Base-by-base conservation (phyloP, 1,139 yeast species). In the Arxiozyma bovina region DNA sequence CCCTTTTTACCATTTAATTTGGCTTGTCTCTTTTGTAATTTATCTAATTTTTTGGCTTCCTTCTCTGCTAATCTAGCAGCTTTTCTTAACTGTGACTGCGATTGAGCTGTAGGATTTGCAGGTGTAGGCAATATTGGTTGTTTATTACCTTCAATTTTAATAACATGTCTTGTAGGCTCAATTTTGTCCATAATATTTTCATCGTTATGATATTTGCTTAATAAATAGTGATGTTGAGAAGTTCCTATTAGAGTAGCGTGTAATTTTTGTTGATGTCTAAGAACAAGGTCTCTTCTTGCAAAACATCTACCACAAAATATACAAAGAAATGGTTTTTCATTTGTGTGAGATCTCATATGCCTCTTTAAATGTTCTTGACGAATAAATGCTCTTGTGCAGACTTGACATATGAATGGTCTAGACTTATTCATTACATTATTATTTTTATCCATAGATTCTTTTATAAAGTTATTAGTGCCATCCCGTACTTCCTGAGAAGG, bases 301-400 rank as follows among this genome's bases (percentile, higher is more conserved):
- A 93, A 93, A 70, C 96, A 87, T 43, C 98, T 81, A 57, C 95
- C 98, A 71, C 99, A 93, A 23, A 93, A 96, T 1, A 96, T 96
- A 73, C 99, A 93, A 62, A 88, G 88, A 70, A 89, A 93, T 1
- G 99, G 99, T 69, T 93, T 93, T 70, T 93, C 99, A 69, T 91
- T 90, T 4, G 99, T 93, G 70, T 93, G 99, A 2, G 96, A 85
- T 50, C 98, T 76, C 69, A 90, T 96, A 67, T 93, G 99, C 57
- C 99, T 80, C 69, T 91, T 83, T 63, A 93, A 77, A 70, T 93
- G 99, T 70, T 93, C 99, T 55, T 90, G 77, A 53, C 99, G 77
- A 3, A 97, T 98, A 77, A 93, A 93, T 2, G 96, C 96, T 60
- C 99, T 77, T 0, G 98, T 89, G 71, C 99, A 93, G 15, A 86